These are phyloP conservation scores for Alternaria triticimaculans DNA, from an alignment of 2,329 filamentous ascomycete species.

Conservation along the genomic window DNA sequence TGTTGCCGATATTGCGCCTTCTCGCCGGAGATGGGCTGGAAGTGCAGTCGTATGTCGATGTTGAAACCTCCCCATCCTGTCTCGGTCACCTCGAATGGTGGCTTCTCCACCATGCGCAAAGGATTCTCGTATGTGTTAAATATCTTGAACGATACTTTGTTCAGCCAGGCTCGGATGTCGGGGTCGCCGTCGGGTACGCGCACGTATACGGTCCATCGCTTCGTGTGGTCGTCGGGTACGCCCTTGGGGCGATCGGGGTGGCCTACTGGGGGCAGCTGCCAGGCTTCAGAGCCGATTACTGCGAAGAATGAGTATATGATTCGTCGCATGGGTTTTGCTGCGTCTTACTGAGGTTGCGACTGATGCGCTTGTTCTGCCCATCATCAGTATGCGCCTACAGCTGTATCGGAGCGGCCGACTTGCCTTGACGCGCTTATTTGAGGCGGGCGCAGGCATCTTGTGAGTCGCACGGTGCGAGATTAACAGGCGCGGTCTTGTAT, in stretches of 20 bases:
- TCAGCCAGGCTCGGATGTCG: slow-evolving; percentile 93
- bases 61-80: slow-evolving; percentile 99
- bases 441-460: slow-evolving; percentile 61
- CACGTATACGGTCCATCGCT: slow-evolving; percentile 95
- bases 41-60: slow-evolving; percentile 94
- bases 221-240: slow-evolving; percentile 89
- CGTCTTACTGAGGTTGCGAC: slow-evolving; percentile 47
- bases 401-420: neutral
- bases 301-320: slow-evolving; percentile 32
- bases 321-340: neutral
- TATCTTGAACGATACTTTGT: slow-evolving; percentile 96
- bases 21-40: slow-evolving; percentile 83
- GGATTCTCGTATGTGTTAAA: slow-evolving; percentile 96
- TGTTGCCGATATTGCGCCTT: slow-evolving; percentile 97
- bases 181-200: slow-evolving; percentile 83
- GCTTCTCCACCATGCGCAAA: slow-evolving; percentile 74
- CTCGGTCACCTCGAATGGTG: slow-evolving; percentile 84
- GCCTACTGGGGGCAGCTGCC: slow-evolving; percentile 71
- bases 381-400: slow-evolving; percentile 20
- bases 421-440: slow-evolving; percentile 61
- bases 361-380: slow-evolving; percentile 49
- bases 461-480: neutral
- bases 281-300: slow-evolving; percentile 59
- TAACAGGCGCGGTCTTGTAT: neutral
- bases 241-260: slow-evolving; percentile 67